Base-by-base conservation (phyloP, 1,284 basidiomycete genomes). In the Ceratobasidium sp. region DNA sequence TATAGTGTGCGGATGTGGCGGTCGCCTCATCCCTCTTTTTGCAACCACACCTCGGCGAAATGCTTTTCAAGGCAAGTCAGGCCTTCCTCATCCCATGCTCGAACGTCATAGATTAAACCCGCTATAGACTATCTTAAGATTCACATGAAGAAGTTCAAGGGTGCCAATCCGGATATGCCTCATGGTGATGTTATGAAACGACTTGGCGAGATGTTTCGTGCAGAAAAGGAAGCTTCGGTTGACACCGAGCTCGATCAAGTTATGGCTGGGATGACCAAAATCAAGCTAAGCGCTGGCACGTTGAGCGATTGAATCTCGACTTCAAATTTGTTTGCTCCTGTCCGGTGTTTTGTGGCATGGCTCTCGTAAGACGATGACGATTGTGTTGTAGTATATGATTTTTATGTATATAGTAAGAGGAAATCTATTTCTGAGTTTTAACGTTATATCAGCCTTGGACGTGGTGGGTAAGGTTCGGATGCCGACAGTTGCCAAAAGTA, bases 151-250 rank as follows among this genome's bases (percentile, higher is more conserved):
- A 26, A 74, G 9, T 60, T 75, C 34, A 72, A 72, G 26, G 55
- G 28, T 12, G 48, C 72, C 8, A 73, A 73, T 28, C 75, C 75
- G 6, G 72, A 57, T 3, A 72, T 76, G 28, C 61, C 72, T n/a
- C 71, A 72, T 18, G 71, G 73, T 16, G 59, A 67, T 16, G 75
- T 65, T 4, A 76, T 76, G 75, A 75, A 76, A 55, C 48, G 72
- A 28, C 58, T 76, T 23, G 74, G 75, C 8, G 73, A 76, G 41
- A 62, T 41, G 52, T 76, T 69, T 36, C 64, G 64, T 21, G 64
- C 39, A 1, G 64, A 69, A 45, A 69, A 69, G 26, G 52, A 69
- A 45, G 52, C 52, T 45, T 21, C 23, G 3, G 64, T 69, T 14
- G 64, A 69, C 32, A 52, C 36, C 16, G 64, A 69, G 39, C 39